Evolutionary conservation across 148 eudicot genomes (phyloP), one percentile per base, ranked within the genome.

Genomic region (Cornus suecica): DNA sequence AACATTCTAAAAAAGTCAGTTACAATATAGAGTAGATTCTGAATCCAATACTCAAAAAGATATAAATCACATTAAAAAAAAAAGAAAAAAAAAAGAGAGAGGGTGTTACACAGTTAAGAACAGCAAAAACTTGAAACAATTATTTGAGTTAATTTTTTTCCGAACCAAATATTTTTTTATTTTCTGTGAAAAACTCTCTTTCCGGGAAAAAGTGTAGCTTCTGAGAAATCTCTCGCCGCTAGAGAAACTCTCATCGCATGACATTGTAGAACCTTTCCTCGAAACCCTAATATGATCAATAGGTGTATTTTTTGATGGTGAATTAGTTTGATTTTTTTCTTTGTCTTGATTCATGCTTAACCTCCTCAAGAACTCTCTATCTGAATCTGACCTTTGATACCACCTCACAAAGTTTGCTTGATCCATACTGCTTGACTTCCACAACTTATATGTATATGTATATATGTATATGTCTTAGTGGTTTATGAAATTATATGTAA

Each of bases 141-240:
- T 62, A n/a, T 45, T 61, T 64, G 0, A 42, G 15, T 6, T n/a
- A 10, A 54, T 24, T 10, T n/a, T 1, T 20, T 18, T 29, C 18
- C 42, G 42, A n/a, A 51, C 29, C 2, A 80, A 63, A 73, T 77
- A 72, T 23, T 63, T 73, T 58, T 65, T 73, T 5, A 51, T 73
- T 72, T 41, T 73, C 34, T 72, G 32, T 0, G 61, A 24, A 8
- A n/a, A 41, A 7, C 16, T 41, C 13, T 45, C 65, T 34, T 63
- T 66, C 10, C 42, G 80, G 48, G 27, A 81, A n/a, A n/a, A 77
- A 0, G 66, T 73, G 71, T 81, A 81, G 25, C 81, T 77, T 56
- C 78, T 74, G 4, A 81, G 72, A 18, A 69, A 81, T 74, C 69
- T 77, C 11, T 81, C 78, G 67, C 84, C 54, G 4, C n/a, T 42